These are phyloP conservation scores for Hanseniaspora meyeri DNA, from an alignment of 805 yeast species.

Conservation along the genomic window DNA sequence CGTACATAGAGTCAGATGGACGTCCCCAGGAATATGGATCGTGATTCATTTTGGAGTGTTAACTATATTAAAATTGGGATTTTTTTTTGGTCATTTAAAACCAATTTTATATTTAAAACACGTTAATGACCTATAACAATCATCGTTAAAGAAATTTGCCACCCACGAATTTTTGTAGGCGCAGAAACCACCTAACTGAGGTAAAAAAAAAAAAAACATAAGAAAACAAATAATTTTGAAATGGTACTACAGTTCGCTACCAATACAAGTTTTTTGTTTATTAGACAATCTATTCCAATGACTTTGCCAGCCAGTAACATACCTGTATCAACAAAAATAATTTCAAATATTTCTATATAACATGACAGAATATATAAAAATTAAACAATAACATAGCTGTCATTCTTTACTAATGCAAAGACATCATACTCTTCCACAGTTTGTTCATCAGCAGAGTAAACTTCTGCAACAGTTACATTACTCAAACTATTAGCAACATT, in stretches of 20 bases:
- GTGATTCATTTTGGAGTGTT: constrained; percentile 60
- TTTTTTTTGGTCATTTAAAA: neutral
- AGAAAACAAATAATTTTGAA: neutral
- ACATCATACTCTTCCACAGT: constrained; percentile 36
- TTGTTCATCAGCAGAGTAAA: constrained; percentile 46
- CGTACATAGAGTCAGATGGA: constrained; percentile 73
- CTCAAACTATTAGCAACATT: constrained; percentile 41
- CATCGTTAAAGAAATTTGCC: neutral
- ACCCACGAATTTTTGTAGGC: neutral
- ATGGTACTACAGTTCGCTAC: neutral
- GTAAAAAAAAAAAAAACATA: neutral
- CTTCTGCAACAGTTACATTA: constrained; percentile 49
- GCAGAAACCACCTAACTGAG: neutral
- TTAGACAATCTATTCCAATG: neutral
- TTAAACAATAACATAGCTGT: neutral
- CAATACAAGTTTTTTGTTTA: neutral
- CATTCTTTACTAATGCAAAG: constrained; percentile 1
- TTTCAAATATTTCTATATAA: too few species aligned
- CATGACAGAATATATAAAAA: neutral
- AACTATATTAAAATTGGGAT: neutral
- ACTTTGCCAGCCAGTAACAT: too few species aligned
- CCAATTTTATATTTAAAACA: neutral
- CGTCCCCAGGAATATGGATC: constrained; percentile 93
- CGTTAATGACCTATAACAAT: neutral
- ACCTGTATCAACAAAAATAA: too few species aligned